phyloP scores from a whole-genome alignment of 306 rosid species.

The Macrotyloma uniflorum region DNA sequence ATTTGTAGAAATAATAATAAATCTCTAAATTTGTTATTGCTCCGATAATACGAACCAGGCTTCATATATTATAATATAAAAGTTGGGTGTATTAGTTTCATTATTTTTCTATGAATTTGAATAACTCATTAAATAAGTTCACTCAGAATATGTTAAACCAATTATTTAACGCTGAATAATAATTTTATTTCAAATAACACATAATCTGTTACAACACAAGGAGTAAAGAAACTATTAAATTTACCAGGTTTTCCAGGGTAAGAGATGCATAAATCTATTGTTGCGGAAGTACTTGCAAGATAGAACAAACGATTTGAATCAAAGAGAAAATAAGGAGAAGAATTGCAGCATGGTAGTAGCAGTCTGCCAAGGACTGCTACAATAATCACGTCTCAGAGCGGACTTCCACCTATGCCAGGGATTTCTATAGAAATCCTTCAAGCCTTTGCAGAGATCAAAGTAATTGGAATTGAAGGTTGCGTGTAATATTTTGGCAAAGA shows the following conservation, averaged over 20 bases:
- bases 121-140: too few relatives aligned
- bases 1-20: too few relatives aligned
- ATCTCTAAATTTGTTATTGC: too few relatives aligned
- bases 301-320: conserved; percentile 41
- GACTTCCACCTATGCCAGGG: conserved; percentile 34
- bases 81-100: too few relatives aligned
- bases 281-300: conserved; percentile 23
- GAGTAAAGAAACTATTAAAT: background rate
- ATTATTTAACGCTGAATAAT: too few relatives aligned
- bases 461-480: conserved; percentile 4
- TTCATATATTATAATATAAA: too few relatives aligned
- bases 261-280: background rate
- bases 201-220: background rate
- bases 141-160: too few relatives aligned
- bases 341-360: conserved; percentile 43
- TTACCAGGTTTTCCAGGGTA: background rate
- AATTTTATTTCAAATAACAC: too few relatives aligned
- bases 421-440: conserved; percentile 33
- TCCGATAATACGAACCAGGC: too few relatives aligned
- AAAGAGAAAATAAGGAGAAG: conserved; percentile 32
- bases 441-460: background rate
- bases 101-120: too few relatives aligned
- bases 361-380: conserved; percentile 41
- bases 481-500: conserved; percentile 28
- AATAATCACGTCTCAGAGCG: conserved; percentile 42